phyloP scores from a whole-genome alignment of 345 rosid species.

The Theobroma cacao region DNA sequence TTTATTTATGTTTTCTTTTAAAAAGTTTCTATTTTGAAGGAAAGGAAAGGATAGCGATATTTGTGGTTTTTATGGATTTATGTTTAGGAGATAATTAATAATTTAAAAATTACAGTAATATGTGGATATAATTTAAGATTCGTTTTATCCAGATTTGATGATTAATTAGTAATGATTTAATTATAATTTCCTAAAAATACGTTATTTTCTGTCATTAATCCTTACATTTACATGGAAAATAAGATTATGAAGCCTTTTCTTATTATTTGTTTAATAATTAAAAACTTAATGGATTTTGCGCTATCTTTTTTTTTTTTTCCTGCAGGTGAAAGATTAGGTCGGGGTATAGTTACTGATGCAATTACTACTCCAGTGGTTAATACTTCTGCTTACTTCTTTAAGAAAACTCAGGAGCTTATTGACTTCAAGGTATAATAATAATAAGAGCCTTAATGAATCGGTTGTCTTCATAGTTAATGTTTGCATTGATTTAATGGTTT shows the following conservation, averaged over 20 bases:
- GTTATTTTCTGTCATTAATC: not conserved
- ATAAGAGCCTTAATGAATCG: not conserved
- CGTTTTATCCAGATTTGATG: not conserved
- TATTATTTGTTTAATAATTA: constrained; percentile 3
- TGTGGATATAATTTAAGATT: not conserved
- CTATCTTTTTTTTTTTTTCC: not conserved
- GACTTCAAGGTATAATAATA: constrained; percentile 73
- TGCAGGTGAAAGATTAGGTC: constrained; percentile 91
- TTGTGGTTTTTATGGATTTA: not conserved
- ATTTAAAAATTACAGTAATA: not conserved
- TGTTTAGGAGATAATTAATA: not conserved
- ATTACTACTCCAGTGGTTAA: constrained; percentile 94
- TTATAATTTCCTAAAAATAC: not conserved
- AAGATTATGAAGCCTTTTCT: not conserved
- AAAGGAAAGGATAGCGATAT: not conserved
- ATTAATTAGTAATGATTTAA: not conserved
- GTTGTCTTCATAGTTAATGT: not conserved
- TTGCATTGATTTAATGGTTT: not conserved
- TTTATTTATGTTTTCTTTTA: not conserved
- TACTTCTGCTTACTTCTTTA: constrained; percentile 90
- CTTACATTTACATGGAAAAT: not conserved
- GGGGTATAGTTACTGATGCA: constrained; percentile 95
- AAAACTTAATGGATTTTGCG: not conserved
- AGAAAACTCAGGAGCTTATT: constrained; percentile 78
- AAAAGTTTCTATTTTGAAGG: not conserved